Conservation (phyloP, 345 rosid genomes). For the Linum lewisii region DNA sequence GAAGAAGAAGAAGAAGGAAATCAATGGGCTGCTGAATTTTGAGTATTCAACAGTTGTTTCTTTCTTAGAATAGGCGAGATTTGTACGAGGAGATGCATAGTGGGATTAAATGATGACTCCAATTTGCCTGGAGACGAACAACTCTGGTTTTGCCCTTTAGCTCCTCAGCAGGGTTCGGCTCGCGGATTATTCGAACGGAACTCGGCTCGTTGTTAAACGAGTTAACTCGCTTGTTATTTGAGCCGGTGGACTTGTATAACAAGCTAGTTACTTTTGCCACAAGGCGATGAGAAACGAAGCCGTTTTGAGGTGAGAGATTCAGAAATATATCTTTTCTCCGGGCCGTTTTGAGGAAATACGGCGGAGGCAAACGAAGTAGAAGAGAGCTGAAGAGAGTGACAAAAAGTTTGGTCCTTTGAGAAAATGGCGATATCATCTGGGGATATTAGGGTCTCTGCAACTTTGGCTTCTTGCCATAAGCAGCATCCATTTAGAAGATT, state of each 20-base stretch:
- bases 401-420: background rate
- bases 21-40: background rate
- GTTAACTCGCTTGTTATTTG: too few relatives aligned
- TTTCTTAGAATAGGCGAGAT: background rate
- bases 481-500: conserved; percentile 36
- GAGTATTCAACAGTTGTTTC: background rate
- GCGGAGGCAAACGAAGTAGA: background rate
- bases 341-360: background rate
- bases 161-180: too few relatives aligned
- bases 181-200: too few relatives aligned
- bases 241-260: too few relatives aligned
- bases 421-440: conserved; percentile 48
- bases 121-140: background rate
- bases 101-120: background rate
- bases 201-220: too few relatives aligned
- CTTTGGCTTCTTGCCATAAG: conserved; percentile 40
- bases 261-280: too few relatives aligned
- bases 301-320: background rate
- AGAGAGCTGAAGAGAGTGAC: background rate
- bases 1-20: too few relatives aligned
- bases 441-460: conserved; percentile 60
- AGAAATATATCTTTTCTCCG: background rate
- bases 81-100: background rate
- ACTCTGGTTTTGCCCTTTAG: background rate
- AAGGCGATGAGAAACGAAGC: background rate